phyloP scores from a whole-genome alignment of 2,329 filamentous ascomycete species.

The Pyrenophora tritici-repentis region DNA sequence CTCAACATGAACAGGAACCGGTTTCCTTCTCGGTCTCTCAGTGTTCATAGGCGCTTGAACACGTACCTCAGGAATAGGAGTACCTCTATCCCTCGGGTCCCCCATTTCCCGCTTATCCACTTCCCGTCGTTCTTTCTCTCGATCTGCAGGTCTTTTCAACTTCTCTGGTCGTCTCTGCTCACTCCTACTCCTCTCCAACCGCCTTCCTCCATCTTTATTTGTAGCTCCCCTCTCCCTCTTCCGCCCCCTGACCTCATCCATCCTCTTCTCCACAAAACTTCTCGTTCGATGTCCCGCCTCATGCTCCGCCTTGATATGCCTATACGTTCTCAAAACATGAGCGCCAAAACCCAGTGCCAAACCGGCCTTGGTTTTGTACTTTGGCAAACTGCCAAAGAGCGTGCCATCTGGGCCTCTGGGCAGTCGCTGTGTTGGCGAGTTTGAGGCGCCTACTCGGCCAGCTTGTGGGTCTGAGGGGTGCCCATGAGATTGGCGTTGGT shows the following conservation, averaged over 20 bases:
- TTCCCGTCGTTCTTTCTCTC: neutral
- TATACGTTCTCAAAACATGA: slow-evolving; percentile 26
- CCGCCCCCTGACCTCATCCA: slow-evolving; percentile 14
- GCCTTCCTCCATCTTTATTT: neutral
- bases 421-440: neutral
- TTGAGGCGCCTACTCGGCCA: neutral
- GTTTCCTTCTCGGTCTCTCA: neutral
- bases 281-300: slow-evolving; percentile 20
- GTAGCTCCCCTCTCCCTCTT: neutral
- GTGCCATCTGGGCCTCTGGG: slow-evolving; percentile 23
- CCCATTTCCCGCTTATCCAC: neutral
- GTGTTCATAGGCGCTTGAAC: neutral
- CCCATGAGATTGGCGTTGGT: neutral
- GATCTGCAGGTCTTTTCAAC: neutral
- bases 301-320: slow-evolving; percentile 30
- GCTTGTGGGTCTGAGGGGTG: too few species aligned
- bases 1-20: neutral
- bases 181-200: neutral
- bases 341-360: slow-evolving; percentile 24
- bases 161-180: neutral
- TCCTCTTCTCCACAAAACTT: slow-evolving; percentile 18
- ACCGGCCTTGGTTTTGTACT: slow-evolving; percentile 18
- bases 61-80: neutral
- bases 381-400: slow-evolving; percentile 23
- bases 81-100: too few species aligned